Percentiles rank a stretch among this genome's conserved stretches.
These are phyloP conservation scores for Claviceps quebecensis DNA, from an alignment of 2,329 filamentous ascomycete genomes.

Conservation along the genomic window DNA sequence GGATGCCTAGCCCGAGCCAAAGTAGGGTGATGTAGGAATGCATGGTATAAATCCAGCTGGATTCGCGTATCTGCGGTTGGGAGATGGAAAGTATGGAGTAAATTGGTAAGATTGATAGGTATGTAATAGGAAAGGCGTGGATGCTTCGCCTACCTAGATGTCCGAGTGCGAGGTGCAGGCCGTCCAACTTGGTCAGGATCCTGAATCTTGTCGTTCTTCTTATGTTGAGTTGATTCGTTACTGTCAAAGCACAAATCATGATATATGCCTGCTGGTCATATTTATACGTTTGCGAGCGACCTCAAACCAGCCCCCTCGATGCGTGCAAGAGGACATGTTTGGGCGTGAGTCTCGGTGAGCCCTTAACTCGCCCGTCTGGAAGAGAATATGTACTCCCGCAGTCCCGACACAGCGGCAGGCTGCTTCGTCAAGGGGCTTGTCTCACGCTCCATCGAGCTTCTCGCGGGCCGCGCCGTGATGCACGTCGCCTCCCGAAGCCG, in stretches of 20 bases:
- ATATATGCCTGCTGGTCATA: too few species aligned
- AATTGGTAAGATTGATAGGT: neutral
- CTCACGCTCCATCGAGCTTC: neutral
- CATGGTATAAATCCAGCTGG: neutral
- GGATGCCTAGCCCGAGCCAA: conserved; percentile 1
- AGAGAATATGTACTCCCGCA: neutral
- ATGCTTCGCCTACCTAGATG: too few species aligned
- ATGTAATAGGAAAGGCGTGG: too few species aligned
- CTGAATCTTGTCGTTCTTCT: too few species aligned
- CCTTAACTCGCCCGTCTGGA: neutral
- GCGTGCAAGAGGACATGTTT: too few species aligned
- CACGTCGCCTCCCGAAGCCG: neutral
- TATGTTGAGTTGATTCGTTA: too few species aligned
- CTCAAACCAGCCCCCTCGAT: neutral
- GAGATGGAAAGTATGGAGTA: too few species aligned
- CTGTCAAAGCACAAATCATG: too few species aligned
- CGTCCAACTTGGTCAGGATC: too few species aligned
- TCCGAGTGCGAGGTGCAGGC: too few species aligned
- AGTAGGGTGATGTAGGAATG: conserved; percentile 3
- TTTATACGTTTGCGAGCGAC: neutral
- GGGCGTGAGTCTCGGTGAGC: too few species aligned
- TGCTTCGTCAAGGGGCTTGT: neutral
- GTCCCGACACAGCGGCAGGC: neutral
- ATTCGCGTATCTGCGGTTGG: neutral
- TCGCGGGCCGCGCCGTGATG: conserved; percentile 5